phyloP scores from a whole-genome alignment of 2,329 filamentous ascomycete genomes.

The Colletotrichum euphorbiae region DNA sequence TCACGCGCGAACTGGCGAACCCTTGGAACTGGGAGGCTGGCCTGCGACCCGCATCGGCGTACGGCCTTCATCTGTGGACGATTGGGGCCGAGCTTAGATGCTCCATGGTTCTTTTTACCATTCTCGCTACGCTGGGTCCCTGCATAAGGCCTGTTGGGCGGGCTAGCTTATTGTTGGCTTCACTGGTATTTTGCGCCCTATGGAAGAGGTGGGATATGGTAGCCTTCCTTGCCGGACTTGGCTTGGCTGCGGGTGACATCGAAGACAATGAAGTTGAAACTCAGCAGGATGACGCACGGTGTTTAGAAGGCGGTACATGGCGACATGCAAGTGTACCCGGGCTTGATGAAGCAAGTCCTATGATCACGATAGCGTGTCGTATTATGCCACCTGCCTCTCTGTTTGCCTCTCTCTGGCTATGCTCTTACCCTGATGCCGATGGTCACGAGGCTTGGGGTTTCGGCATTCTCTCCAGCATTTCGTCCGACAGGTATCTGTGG shows the following conservation, averaged over 20 bases:
- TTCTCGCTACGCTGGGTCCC: not conserved
- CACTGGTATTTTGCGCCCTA: not conserved
- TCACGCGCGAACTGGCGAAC: not conserved
- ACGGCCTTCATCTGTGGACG: constrained; percentile 6
- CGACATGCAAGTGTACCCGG: not conserved
- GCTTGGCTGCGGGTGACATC: not conserved
- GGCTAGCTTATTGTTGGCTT: not conserved
- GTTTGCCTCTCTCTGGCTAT: constrained; percentile 1
- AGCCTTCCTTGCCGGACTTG: not conserved
- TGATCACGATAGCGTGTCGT: not conserved
- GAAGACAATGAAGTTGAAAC: not conserved
- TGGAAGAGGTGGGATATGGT: constrained; percentile 1
- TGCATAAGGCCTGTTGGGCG: not conserved
- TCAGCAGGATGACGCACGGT: not conserved
- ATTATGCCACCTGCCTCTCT: not conserved
- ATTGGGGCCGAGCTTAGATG: not conserved
- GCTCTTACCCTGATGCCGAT: not conserved
- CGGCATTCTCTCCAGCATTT: not conserved
- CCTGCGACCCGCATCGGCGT: not conserved
- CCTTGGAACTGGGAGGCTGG: constrained; percentile 3
- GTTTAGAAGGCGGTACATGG: not conserved
- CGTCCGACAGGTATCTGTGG: not conserved
- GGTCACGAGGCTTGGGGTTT: constrained; percentile 3
- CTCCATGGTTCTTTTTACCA: not conserved
- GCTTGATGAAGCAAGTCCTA: not conserved